Conservation (phyloP, 805 yeast genomes). For the Candida ipomoeae region DNA sequence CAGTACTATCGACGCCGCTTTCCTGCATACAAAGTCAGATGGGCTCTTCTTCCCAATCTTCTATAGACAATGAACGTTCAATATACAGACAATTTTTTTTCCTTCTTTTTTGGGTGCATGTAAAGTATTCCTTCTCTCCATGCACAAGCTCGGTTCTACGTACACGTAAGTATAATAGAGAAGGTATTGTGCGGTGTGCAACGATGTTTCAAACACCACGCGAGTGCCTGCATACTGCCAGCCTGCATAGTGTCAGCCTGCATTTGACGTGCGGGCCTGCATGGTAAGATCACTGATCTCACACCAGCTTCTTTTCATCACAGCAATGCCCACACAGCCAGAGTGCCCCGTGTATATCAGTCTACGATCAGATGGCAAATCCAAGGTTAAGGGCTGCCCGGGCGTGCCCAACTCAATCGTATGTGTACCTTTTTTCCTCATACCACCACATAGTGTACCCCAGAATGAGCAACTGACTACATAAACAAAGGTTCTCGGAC, state of each 20-base stretch:
- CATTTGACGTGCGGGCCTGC: neutral
- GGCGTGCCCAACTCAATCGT: constrained; percentile 55
- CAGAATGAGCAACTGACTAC: no score
- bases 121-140: no score
- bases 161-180: no score
- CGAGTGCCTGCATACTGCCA: no score
- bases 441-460: neutral
- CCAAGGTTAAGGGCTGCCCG: constrained; percentile 63
- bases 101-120: no score
- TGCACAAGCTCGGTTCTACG: no score
- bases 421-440: constrained; percentile 11
- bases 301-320: neutral
- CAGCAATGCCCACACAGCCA: constrained; percentile 14
- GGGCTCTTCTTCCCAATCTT: constrained; percentile 34
- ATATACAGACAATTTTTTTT: neutral
- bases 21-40: constrained; percentile 23
- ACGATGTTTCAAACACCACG: neutral
- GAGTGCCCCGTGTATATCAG: constrained; percentile 29
- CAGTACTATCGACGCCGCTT: constrained; percentile 40
- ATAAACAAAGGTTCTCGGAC: no score
- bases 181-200: neutral
- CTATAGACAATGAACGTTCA: neutral
- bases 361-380: constrained; percentile 48
- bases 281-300: neutral
- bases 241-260: neutral